phyloP scores from a whole-genome alignment of 257 asterid species.

The Primulina eburnea region DNA sequence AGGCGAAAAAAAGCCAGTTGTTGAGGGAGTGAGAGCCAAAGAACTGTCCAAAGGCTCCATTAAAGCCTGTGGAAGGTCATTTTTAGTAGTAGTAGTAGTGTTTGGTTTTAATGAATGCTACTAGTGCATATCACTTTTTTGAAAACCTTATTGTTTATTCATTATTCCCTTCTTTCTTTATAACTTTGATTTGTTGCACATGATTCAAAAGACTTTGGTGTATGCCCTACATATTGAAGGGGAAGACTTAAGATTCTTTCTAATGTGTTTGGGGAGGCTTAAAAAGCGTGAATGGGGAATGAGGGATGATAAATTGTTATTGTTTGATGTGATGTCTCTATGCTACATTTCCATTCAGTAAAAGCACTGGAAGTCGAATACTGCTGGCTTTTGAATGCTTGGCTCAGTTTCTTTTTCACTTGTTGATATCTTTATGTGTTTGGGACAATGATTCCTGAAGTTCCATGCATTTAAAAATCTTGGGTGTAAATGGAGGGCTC shows the following conservation, averaged over 20 bases:
- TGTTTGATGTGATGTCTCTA: conserved; percentile 27
- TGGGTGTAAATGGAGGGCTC: background rate
- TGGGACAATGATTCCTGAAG: conserved; percentile 12
- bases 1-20: conserved; percentile 17
- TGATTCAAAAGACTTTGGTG: background rate
- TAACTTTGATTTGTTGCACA: conserved; percentile 19
- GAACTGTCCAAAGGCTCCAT: conserved; percentile 24
- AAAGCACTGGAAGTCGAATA: conserved; percentile 6
- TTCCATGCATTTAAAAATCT: conserved; percentile 15
- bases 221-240: conserved; percentile 25
- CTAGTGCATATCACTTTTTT: conserved; percentile 20
- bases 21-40: conserved; percentile 31
- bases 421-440: background rate
- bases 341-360: conserved; percentile 19
- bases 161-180: conserved; percentile 11
- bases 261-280: conserved; percentile 14
- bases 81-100: conserved; percentile 20
- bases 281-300: conserved; percentile 23
- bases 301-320: conserved; percentile 20
- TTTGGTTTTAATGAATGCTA: conserved; percentile 22
- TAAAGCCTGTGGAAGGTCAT: conserved; percentile 12
- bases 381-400: conserved; percentile 13
- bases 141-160: conserved; percentile 19
- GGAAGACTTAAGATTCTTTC: conserved; percentile 24
- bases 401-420: conserved; percentile 8